Evolutionary conservation across 2,329 filamentous ascomycete species (phyloP).

Genomic region (Penicillium psychrosexuale): DNA sequence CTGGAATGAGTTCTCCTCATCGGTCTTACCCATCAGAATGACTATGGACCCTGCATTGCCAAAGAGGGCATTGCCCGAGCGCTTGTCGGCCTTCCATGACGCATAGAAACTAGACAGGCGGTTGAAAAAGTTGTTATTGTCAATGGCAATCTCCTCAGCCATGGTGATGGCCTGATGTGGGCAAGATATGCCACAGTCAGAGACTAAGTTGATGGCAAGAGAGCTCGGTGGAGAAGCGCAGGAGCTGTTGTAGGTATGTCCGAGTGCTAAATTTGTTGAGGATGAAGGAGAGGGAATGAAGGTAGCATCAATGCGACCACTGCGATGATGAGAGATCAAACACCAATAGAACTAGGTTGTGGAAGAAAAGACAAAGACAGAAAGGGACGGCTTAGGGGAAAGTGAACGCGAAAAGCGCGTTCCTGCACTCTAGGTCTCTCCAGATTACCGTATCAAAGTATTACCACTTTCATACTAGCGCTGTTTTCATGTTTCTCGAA

Average conservation of each 20-base stretch:
- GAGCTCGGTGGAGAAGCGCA: background rate
- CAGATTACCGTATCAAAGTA: slow-evolving; percentile 19
- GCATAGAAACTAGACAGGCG: slow-evolving; percentile 81
- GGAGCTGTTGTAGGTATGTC: background rate
- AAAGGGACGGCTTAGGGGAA: background rate
- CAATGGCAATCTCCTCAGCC: slow-evolving; percentile 87
- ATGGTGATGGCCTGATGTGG: slow-evolving; percentile 40
- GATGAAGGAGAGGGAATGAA: background rate
- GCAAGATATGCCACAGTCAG: slow-evolving; percentile 17
- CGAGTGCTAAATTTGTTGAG: background rate
- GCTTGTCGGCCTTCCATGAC: slow-evolving; percentile 95
- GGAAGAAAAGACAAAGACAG: slow-evolving; percentile 3
- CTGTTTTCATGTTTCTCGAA: background rate
- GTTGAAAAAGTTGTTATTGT: slow-evolving; percentile 89
- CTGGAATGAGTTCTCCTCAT: slow-evolving; percentile 79
- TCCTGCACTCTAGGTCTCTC: slow-evolving; percentile 13
- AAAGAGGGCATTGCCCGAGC: slow-evolving; percentile 79
- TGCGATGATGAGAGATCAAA: background rate
- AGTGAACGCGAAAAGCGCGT: slow-evolving; percentile 28
- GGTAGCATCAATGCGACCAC: background rate
- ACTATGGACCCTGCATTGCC: slow-evolving; percentile 81
- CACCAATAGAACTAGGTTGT: background rate
- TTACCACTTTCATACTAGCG: slow-evolving; percentile 21
- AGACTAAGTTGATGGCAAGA: background rate
- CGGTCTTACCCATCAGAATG: slow-evolving; percentile 91